A percentile compares a stretch with the other conserved stretches of the same genome.
Conservation (phyloP, 1,284 basidiomycete species). For the Irpex sp. region DNA sequence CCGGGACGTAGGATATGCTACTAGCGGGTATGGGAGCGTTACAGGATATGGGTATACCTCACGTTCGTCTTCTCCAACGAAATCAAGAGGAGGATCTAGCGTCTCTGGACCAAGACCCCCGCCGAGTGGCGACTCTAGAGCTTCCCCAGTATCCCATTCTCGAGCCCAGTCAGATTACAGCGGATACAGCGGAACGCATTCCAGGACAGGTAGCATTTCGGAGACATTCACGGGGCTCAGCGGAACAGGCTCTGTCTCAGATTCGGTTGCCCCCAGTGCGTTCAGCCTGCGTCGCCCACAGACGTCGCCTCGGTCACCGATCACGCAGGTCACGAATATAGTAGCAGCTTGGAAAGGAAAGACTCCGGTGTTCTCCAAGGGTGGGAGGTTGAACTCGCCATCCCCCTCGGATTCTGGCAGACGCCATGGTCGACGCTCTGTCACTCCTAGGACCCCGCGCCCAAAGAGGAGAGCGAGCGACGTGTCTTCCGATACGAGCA, state of each 20-base stretch:
- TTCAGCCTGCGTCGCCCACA: slow-evolving; percentile 49
- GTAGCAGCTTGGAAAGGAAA: slow-evolving; percentile 78
- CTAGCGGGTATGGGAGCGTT: slow-evolving; percentile 28
- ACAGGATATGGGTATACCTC: slow-evolving; percentile 32
- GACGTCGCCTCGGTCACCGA: slow-evolving; percentile 60
- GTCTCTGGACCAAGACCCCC: slow-evolving; percentile 21
- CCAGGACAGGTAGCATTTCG: slow-evolving; percentile 29
- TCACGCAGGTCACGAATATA: slow-evolving; percentile 73
- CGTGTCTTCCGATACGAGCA: not conserved
- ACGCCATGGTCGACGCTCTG: not conserved
- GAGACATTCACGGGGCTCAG: slow-evolving; percentile 25
- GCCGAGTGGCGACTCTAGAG: slow-evolving; percentile 32
- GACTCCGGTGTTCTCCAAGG: slow-evolving; percentile 39
- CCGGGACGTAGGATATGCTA: slow-evolving; percentile 18
- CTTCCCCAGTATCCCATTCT: slow-evolving; percentile 27
- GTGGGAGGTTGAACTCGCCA: slow-evolving; percentile 26
- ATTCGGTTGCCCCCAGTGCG: slow-evolving; percentile 27
- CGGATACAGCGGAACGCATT: slow-evolving; percentile 6
- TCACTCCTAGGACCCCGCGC: not conserved
- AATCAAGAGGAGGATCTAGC: slow-evolving; percentile 35
- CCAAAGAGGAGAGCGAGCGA: not conserved
- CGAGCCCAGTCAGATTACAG: slow-evolving; percentile 9
- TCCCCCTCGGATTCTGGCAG: slow-evolving; percentile 15
- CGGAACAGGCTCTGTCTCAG: slow-evolving; percentile 20
- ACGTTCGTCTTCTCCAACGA: slow-evolving; percentile 44